Conservation (phyloP, 1,284 basidiomycete genomes). For the Cryptococcus sp. region DNA sequence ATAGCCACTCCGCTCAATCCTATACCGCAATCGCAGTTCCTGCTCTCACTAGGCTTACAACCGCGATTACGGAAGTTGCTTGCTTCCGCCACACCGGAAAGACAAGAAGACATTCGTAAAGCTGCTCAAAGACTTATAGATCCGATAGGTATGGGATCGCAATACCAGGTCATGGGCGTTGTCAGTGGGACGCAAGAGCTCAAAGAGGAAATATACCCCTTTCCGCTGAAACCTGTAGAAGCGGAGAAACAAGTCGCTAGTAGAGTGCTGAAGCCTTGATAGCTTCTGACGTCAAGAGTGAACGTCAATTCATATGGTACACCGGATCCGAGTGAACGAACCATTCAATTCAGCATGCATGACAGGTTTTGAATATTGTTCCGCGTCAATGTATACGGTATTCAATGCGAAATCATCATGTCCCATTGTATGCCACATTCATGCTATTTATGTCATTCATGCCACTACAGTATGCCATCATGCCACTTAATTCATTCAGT, state of each 20-base stretch:
- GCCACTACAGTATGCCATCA: too few species aligned
- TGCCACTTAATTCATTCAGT: too few species aligned
- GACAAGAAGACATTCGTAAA: constrained; percentile 54
- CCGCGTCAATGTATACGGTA: too few species aligned
- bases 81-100: constrained; percentile 57
- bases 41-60: constrained; percentile 68
- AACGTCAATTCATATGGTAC: too few species aligned
- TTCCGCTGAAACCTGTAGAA: constrained; percentile 21
- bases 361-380: too few species aligned
- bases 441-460: too few species aligned
- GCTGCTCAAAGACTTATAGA: constrained; percentile 60
- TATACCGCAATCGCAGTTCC: constrained; percentile 68
- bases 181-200: constrained; percentile 26
- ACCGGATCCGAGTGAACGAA: too few species aligned
- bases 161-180: constrained; percentile 61
- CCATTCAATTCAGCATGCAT: too few species aligned
- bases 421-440: too few species aligned
- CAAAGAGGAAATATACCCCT: constrained; percentile 51
- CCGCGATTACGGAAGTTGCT: constrained; percentile 63
- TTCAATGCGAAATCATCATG: too few species aligned
- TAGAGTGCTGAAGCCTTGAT: constrained; percentile 12
- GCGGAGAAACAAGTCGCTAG: constrained; percentile 7
- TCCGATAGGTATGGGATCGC: constrained; percentile 59
- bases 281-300: not conserved
- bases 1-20: constrained; percentile 62